A percentile compares a stretch with the other conserved stretches of the same genome.
phyloP scores from a whole-genome alignment of 2,329 filamentous ascomycete genomes.

The Penicillium griseofulvum region DNA sequence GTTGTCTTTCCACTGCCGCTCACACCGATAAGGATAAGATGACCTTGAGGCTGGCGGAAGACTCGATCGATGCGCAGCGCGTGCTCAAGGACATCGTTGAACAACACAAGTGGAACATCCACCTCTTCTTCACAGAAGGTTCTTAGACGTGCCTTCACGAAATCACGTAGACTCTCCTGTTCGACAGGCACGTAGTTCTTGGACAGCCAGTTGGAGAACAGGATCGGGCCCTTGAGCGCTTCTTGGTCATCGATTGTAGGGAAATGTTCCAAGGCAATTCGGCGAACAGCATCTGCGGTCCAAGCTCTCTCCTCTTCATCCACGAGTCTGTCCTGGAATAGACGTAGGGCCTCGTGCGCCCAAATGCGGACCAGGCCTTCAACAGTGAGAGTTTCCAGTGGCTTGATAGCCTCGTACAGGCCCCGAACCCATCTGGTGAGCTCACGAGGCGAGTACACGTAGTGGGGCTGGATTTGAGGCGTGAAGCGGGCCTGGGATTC shows the following conservation, averaged over 20 bases:
- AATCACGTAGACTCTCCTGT: slow-evolving; percentile 90
- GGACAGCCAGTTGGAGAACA: slow-evolving; percentile 99
- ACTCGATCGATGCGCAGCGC: slow-evolving; percentile 97
- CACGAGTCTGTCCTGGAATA: slow-evolving; percentile 97
- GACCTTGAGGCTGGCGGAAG: slow-evolving; percentile 95
- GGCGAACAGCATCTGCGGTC: slow-evolving; percentile 84
- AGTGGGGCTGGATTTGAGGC: slow-evolving; percentile 94
- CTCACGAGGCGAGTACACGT: slow-evolving; percentile 98
- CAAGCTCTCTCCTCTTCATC: slow-evolving; percentile 90
- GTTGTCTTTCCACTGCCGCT: slow-evolving; percentile 99
- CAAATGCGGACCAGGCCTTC: slow-evolving; percentile 95
- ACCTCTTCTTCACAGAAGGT: slow-evolving; percentile 99
- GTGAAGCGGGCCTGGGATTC: slow-evolving; percentile 95
- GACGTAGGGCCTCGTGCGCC: slow-evolving; percentile 91
- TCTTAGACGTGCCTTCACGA: slow-evolving; percentile 93
- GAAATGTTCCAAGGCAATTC: slow-evolving; percentile 88
- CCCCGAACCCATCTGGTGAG: slow-evolving; percentile 96
- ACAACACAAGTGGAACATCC: slow-evolving; percentile 96
- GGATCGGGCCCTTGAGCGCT: slow-evolving; percentile 85
- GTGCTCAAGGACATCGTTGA: slow-evolving; percentile 98
- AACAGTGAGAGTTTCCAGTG: slow-evolving; percentile 79
- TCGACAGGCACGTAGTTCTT: slow-evolving; percentile 98
- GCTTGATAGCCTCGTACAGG: slow-evolving; percentile 93
- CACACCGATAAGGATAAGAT: slow-evolving; percentile 97
- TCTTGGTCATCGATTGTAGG: slow-evolving; percentile 89